A percentile compares a stretch with the other conserved stretches of the same genome.
Conservation (phyloP, 2,329 filamentous ascomycete genomes). For the Pseudogymnoascus sp. region DNA sequence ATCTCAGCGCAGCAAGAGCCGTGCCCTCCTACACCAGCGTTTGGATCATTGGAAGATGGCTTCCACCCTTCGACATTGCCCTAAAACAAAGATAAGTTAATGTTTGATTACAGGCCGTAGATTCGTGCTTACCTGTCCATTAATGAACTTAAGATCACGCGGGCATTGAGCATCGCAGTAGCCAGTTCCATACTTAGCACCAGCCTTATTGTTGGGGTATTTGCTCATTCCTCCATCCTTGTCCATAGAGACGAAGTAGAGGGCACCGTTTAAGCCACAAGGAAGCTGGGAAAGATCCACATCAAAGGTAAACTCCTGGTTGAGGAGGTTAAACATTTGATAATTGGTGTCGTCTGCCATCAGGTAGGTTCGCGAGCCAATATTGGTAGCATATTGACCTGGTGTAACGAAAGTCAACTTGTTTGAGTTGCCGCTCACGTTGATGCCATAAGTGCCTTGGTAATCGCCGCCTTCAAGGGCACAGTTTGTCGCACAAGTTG, state of each 20-base stretch:
- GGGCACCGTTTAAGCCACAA: constrained; percentile 64
- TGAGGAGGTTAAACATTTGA: constrained; percentile 55
- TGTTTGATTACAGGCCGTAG: constrained; percentile 28
- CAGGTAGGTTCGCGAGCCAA: constrained; percentile 54
- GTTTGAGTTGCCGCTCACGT: constrained; percentile 42
- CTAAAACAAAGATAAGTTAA: constrained; percentile 24
- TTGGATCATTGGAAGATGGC: constrained; percentile 39
- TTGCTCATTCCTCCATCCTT: constrained; percentile 48
- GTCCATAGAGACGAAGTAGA: constrained; percentile 59
- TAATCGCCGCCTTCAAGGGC: constrained; percentile 48
- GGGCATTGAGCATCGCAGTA: constrained; percentile 57
- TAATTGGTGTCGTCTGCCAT: constrained; percentile 55
- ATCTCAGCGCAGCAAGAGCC: constrained; percentile 62
- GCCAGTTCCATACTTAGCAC: constrained; percentile 53
- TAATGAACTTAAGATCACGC: constrained; percentile 44
- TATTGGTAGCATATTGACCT: constrained; percentile 38
- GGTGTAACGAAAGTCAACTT: constrained; percentile 51
- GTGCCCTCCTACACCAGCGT: constrained; percentile 43
- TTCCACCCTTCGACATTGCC: constrained; percentile 47
- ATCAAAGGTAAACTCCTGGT: constrained; percentile 64
- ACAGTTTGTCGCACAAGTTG: constrained; percentile 40
- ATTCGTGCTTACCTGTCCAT: constrained; percentile 35
- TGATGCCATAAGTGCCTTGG: constrained; percentile 44
- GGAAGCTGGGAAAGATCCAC: constrained; percentile 60
- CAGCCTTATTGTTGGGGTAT: constrained; percentile 45